Evolutionary conservation across 345 rosid genomes (phyloP).

Genomic region (Gossypium stocksii): DNA sequence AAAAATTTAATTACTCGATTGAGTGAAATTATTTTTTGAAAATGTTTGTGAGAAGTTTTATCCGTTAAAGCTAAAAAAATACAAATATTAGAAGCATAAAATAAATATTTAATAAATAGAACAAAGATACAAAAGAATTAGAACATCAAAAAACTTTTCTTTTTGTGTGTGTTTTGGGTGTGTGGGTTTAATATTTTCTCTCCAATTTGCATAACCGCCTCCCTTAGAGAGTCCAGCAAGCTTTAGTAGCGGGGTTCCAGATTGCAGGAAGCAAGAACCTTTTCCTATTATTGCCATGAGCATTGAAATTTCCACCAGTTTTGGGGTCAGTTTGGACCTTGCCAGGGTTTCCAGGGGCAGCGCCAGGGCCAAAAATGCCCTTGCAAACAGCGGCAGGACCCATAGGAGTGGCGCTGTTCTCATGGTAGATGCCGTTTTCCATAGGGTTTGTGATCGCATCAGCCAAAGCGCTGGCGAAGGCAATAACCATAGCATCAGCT

Average conservation of each 20-base stretch:
- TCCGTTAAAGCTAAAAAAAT: too few relatives aligned
- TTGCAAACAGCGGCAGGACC: conserved; percentile 47
- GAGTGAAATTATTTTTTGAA: too few relatives aligned
- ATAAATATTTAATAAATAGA: too few relatives aligned
- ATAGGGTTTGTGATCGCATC: conserved; percentile 43
- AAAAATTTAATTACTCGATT: too few relatives aligned
- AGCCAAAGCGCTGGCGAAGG: conserved; percentile 57
- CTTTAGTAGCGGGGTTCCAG: conserved; percentile 46
- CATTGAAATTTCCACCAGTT: conserved; percentile 52
- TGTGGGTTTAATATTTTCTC: too few relatives aligned
- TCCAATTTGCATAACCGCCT: background rate
- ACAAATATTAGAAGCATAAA: too few relatives aligned
- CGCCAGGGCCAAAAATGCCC: conserved; percentile 51
- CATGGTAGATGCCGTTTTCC: conserved; percentile 26
- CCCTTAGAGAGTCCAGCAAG: background rate
- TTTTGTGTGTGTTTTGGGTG: too few relatives aligned
- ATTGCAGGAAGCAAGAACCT: conserved; percentile 68
- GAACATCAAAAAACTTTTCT: too few relatives aligned
- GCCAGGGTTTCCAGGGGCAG: conserved; percentile 44
- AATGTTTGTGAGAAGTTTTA: too few relatives aligned
- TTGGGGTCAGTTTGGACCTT: conserved; percentile 38
- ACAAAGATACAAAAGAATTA: too few relatives aligned
- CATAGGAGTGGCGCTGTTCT: too few relatives aligned
- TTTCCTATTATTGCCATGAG: conserved; percentile 39
- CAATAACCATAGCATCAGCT: conserved; percentile 55